Evolutionary conservation across 1,284 basidiomycete genomes (phyloP).

Genomic region (Ceratorhiza oryzae-sativae): DNA sequence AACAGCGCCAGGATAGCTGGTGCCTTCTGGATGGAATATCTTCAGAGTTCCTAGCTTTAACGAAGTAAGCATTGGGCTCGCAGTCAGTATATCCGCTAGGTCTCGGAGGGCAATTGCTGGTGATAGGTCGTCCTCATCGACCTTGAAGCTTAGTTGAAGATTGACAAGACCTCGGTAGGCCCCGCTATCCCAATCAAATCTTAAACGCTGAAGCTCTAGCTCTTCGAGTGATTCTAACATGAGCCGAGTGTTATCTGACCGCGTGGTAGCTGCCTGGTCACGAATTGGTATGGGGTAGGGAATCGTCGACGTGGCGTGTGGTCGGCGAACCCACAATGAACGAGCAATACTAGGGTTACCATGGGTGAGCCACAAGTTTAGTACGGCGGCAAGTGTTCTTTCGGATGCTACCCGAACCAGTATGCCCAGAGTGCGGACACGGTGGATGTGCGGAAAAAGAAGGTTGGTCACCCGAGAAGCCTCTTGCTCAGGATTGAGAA

Average conservation of each 20-base stretch:
- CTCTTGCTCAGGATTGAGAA: background rate
- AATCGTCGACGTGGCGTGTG: background rate
- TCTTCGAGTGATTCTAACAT: background rate
- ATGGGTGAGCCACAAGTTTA: background rate
- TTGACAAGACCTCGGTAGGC: background rate
- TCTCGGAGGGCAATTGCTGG: background rate
- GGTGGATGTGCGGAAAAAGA: background rate
- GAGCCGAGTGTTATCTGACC: background rate
- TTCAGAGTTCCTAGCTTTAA: background rate
- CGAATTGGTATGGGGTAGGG: background rate
- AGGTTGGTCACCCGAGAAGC: background rate
- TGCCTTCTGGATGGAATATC: background rate
- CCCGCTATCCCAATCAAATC: background rate
- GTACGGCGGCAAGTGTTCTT: background rate
- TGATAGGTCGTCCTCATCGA: background rate
- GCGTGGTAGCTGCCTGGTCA: background rate
- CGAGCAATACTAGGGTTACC: background rate
- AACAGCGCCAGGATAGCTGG: background rate
- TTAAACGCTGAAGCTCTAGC: background rate
- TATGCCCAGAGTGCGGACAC: background rate
- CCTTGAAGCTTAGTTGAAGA: background rate
- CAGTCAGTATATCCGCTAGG: background rate
- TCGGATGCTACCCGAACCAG: background rate
- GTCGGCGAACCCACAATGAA: background rate
- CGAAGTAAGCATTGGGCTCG: background rate